Percentiles rank a stretch among this genome's conserved stretches.
Conservation (phyloP, 345 rosid species). For the Triadica sebifera region DNA sequence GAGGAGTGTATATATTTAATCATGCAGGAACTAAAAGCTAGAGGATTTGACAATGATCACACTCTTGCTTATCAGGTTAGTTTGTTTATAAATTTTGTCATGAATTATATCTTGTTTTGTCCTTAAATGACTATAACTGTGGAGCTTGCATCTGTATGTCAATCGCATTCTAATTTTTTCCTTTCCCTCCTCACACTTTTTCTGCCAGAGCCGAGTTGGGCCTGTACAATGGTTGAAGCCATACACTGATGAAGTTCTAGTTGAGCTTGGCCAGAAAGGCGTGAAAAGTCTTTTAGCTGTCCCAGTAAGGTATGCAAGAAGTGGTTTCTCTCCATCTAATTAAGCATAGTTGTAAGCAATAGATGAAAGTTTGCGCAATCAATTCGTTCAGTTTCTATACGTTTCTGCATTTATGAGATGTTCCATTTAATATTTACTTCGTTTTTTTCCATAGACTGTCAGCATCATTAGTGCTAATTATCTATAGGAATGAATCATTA, state of each 20-base stretch:
- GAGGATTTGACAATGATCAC: conserved; percentile 72
- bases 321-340: background rate
- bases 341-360: background rate
- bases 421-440: background rate
- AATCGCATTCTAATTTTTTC: too few species aligned
- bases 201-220: conserved; percentile 87
- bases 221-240: conserved; percentile 97
- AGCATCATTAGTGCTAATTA: background rate
- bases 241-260: conserved; percentile 89
- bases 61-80: conserved; percentile 85
- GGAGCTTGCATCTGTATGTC: too few species aligned
- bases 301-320: conserved; percentile 66
- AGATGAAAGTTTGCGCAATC: background rate
- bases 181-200: too few species aligned
- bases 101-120: too few species aligned
- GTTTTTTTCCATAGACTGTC: background rate
- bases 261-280: conserved; percentile 89
- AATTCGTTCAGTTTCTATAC: background rate
- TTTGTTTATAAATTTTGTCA: background rate
- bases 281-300: conserved; percentile 89
- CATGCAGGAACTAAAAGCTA: conserved; percentile 74
- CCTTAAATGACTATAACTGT: too few species aligned
- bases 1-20: conserved; percentile 82
- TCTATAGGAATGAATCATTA: background rate
- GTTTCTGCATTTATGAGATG: conserved; percentile 2